Conservation (phyloP, 805 yeast species). For the Candida lessepsii region DNA sequence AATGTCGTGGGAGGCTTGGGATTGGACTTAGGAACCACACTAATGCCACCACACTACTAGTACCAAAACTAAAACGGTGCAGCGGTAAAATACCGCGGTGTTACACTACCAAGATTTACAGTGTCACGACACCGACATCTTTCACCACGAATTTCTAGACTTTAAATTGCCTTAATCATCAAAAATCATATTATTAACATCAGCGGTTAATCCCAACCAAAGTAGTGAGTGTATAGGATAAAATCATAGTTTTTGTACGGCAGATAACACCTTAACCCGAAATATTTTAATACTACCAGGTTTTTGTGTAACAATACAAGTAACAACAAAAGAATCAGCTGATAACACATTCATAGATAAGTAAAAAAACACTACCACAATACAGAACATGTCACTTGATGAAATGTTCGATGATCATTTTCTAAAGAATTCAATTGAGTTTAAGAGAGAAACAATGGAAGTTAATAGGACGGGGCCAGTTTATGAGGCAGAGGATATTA, state of each 20-base stretch:
- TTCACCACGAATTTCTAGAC: constrained; percentile 7
- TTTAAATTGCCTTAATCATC: constrained; percentile 8
- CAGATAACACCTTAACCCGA: too few species aligned
- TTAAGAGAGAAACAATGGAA: constrained; percentile 1
- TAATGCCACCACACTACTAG: not conserved
- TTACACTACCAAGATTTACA: not conserved
- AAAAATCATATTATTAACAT: constrained; percentile 7
- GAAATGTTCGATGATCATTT: constrained; percentile 6
- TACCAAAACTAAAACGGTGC: not conserved
- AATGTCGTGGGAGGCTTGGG: constrained; percentile 6
- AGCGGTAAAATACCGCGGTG: not conserved
- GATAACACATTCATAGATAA: too few species aligned
- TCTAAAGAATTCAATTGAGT: constrained; percentile 5
- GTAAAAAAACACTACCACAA: too few species aligned
- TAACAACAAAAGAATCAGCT: not conserved
- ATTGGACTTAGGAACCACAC: not conserved
- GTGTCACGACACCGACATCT: constrained; percentile 4
- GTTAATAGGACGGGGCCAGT: constrained; percentile 3
- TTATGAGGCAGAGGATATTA: constrained; percentile 5
- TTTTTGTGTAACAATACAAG: not conserved
- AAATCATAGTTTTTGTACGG: too few species aligned
- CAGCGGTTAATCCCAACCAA: not conserved
- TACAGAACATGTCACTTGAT: constrained; percentile 4
- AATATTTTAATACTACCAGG: too few species aligned
- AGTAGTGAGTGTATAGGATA: not conserved